A percentile compares a stretch with the other conserved stretches of the same genome.
Conservation (phyloP, 257 asterid genomes). For the Ballota nigra region DNA sequence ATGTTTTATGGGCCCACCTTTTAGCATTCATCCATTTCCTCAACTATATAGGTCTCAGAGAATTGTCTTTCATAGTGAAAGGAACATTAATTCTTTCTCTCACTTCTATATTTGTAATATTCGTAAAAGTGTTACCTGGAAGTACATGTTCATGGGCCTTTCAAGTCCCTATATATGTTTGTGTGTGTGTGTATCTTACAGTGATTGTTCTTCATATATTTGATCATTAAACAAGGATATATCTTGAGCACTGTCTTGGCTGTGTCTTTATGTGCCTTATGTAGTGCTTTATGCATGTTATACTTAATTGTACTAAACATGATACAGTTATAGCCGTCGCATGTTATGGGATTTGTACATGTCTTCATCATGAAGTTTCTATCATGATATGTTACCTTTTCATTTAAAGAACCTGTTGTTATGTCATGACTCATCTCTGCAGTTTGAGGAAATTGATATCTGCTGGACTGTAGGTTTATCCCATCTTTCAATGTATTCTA, state of each 20-base stretch:
- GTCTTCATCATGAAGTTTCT: neutral
- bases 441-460: neutral
- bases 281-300: neutral
- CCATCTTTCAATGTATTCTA: constrained; percentile 7
- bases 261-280: neutral
- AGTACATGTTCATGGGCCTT: neutral
- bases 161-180: neutral
- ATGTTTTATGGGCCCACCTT: constrained; percentile 5
- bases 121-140: neutral
- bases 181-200: no score
- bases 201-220: neutral
- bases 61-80: neutral
- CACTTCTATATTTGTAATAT: neutral
- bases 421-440: constrained; percentile 8
- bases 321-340: neutral
- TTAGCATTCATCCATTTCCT: neutral
- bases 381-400: neutral
- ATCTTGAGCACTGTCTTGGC: neutral
- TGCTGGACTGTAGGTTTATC: constrained; percentile 12
- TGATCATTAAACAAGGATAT: constrained; percentile 1
- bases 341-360: constrained; percentile 13
- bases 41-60: neutral
- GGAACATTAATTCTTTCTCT: constrained; percentile 15
- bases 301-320: neutral
- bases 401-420: neutral